A percentile compares a stretch with the other conserved stretches of the same genome.
Evolutionary conservation across 2,329 filamentous ascomycete species (phyloP).

Genomic region (Westerdykella sp.): DNA sequence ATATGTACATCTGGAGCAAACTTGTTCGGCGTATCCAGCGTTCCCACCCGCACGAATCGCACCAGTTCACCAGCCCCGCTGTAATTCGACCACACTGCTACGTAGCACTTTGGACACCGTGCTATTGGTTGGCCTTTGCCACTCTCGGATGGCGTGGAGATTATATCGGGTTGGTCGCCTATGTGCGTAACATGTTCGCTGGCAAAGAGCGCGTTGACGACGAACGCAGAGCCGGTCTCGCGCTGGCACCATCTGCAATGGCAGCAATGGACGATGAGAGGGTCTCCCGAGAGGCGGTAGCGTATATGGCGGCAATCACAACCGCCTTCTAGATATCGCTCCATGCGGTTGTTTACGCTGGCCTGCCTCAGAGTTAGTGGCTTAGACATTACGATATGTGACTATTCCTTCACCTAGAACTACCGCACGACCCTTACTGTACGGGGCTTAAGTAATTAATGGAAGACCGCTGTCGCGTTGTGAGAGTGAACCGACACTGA

Average conservation of each 20-base stretch:
- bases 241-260: conserved; percentile 46
- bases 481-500: too few species aligned
- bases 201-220: conserved; percentile 31
- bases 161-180: conserved; percentile 3
- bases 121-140: conserved; percentile 38
- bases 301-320: conserved; percentile 25
- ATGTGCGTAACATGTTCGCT: conserved; percentile 3
- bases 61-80: conserved; percentile 15
- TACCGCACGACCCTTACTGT: too few species aligned
- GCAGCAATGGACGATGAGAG: conserved; percentile 43
- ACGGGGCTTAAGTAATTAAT: too few species aligned
- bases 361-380: too few species aligned
- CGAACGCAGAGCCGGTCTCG: conserved; percentile 39
- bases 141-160: conserved; percentile 38
- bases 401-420: too few species aligned
- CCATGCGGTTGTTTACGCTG: conserved; percentile 5
- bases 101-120: conserved; percentile 39
- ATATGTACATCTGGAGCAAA: conserved; percentile 45
- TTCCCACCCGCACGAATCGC: conserved; percentile 42
- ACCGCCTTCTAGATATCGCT: too few species aligned
- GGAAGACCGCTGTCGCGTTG: too few species aligned
- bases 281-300: conserved; percentile 19
- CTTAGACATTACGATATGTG: too few species aligned
- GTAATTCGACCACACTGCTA: conserved; percentile 42
- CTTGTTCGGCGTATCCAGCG: conserved; percentile 36